A percentile compares a stretch with the other conserved stretches of the same genome.
These are phyloP conservation scores for Rhododendron simsii DNA, from an alignment of 148 eudicot genomes.

Conservation along the genomic window DNA sequence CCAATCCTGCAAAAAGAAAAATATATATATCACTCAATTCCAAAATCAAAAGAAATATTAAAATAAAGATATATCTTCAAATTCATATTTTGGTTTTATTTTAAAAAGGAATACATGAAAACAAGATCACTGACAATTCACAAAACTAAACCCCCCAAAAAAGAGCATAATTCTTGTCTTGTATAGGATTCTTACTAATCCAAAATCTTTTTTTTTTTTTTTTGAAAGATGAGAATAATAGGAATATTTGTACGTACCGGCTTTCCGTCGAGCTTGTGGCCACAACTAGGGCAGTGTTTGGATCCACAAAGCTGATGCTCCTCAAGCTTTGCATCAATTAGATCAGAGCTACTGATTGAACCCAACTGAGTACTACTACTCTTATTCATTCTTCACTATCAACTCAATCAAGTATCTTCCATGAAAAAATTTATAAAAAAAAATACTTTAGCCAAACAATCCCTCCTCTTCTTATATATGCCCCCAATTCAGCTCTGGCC, in stretches of 20 bases:
- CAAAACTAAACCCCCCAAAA: background rate
- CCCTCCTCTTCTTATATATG: constrained; percentile 1
- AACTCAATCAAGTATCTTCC: constrained; percentile 13
- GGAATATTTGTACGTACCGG: constrained; percentile 52
- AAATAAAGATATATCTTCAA: background rate
- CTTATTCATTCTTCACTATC: constrained; percentile 7
- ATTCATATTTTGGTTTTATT: background rate
- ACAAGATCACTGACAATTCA: background rate
- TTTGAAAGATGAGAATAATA: constrained; percentile 28
- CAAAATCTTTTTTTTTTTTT: constrained; percentile 10
- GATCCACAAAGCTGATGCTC: constrained; percentile 93
- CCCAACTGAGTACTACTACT: constrained; percentile 33
- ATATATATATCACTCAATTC: background rate
- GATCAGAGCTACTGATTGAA: constrained; percentile 66
- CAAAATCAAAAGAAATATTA: background rate
- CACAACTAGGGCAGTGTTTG: constrained; percentile 91
- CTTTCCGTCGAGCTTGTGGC: constrained; percentile 84
- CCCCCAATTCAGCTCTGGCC: constrained; percentile 3
- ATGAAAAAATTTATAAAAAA: background rate
- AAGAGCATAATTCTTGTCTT: constrained; percentile 9
- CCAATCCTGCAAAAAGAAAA: constrained; percentile 64
- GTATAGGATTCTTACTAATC: constrained; percentile 17
- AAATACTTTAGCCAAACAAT: background rate
- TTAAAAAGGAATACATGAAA: background rate
- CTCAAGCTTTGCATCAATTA: constrained; percentile 94